phyloP scores from a whole-genome alignment of 1,284 basidiomycete species.

The Puccinia brachypodii region DNA sequence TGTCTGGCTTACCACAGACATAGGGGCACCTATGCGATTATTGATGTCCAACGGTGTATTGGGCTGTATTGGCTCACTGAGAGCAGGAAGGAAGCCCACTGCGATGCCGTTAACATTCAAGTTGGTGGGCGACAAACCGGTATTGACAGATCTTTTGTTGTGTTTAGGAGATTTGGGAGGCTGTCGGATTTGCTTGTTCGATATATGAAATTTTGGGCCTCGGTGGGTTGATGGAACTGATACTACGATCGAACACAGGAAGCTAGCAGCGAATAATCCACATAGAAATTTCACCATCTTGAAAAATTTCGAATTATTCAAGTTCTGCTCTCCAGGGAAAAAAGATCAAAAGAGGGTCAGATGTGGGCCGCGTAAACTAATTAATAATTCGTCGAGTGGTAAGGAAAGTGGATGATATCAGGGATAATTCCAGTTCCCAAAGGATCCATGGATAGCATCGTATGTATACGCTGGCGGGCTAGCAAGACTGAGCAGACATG shows the following conservation, averaged over 20 bases:
- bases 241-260: neutral
- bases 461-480: no score
- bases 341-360: neutral
- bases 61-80: constrained; percentile 19
- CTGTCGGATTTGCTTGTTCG: constrained; percentile 1
- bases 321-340: neutral
- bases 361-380: neutral
- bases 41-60: constrained; percentile 43
- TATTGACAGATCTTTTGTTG: neutral
- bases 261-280: neutral
- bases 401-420: neutral
- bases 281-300: neutral
- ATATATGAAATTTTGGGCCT: neutral
- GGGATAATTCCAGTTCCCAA: no score
- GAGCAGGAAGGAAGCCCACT: constrained; percentile 38
- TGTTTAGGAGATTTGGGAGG: neutral
- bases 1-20: constrained; percentile 34
- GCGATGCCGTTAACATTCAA: constrained; percentile 35
- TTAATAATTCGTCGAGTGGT: neutral
- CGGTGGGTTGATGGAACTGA: neutral
- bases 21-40: constrained; percentile 17
- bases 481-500: neutral
- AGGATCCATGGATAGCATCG: neutral
- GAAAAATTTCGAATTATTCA: neutral
- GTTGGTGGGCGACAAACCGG: constrained; percentile 22